A percentile compares a stretch with the other conserved stretches of the same genome.
Evolutionary conservation across 1,139 yeast species (phyloP).

Genomic region (Candida anutae): DNA sequence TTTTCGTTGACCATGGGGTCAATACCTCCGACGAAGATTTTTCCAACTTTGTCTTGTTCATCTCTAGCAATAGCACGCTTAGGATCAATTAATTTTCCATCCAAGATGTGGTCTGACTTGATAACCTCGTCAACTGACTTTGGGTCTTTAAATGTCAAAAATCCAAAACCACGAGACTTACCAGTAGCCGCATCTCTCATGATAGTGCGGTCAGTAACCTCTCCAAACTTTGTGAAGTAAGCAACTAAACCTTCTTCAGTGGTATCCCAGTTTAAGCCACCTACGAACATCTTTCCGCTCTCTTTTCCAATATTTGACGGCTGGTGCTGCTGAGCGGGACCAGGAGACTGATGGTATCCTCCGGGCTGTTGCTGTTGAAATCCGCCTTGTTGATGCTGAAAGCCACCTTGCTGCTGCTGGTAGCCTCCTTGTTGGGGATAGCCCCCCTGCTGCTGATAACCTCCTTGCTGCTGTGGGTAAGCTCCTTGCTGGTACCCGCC

Average conservation of each 20-base stretch:
- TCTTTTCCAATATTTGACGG: constrained; percentile 37
- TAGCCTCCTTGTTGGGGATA: constrained; percentile 1
- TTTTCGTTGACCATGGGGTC: constrained; percentile 92
- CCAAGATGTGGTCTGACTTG: constrained; percentile 81
- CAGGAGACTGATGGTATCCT: not conserved
- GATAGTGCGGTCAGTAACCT: constrained; percentile 80
- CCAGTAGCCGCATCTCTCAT: constrained; percentile 92
- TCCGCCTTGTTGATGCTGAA: not conserved
- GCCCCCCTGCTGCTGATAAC: not conserved
- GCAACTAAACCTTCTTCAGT: constrained; percentile 76
- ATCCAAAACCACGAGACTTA: constrained; percentile 94
- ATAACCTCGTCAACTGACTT: constrained; percentile 82
- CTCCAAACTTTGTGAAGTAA: constrained; percentile 87
- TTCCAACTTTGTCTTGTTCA: constrained; percentile 96
- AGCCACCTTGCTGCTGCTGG: not conserved
- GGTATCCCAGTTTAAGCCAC: constrained; percentile 98
- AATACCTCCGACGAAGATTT: constrained; percentile 96
- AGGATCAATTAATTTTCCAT: constrained; percentile 96
- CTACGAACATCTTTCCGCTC: constrained; percentile 92
- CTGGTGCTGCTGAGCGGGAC: constrained; percentile 9
- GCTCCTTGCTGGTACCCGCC: not conserved
- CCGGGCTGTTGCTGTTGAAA: not conserved
- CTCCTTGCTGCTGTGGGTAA: not conserved
- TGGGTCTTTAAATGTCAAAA: constrained; percentile 79
- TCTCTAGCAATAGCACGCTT: constrained; percentile 97